Evolutionary conservation across 2,329 filamentous ascomycete genomes (phyloP).

Genomic region (Xylariaceae sp.): DNA sequence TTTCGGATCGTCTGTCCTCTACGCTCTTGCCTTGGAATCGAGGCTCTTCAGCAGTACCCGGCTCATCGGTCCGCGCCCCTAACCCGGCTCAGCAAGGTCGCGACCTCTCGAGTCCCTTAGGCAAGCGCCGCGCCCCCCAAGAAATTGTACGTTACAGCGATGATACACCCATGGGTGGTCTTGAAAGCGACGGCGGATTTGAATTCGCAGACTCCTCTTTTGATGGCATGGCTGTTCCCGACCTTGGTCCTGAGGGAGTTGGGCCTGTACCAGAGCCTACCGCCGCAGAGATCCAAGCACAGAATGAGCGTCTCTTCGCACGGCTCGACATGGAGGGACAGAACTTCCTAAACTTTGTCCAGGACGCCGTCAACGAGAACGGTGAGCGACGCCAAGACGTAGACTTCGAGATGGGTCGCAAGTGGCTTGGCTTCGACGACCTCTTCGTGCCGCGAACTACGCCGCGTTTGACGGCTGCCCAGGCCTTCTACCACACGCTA

Average conservation of each 20-base stretch:
- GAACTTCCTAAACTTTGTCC: conserved; percentile 55
- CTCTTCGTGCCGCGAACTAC: conserved; percentile 66
- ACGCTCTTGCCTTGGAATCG: conserved; percentile 60
- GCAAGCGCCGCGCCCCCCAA: conserved; percentile 45
- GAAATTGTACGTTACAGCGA: conserved; percentile 59
- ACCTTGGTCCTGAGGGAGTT: background rate
- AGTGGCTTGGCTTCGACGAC: conserved; percentile 70
- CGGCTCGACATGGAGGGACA: conserved; percentile 53
- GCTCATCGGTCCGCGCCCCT: conserved; percentile 53
- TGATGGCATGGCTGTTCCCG: conserved; percentile 32
- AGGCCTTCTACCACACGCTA: conserved; percentile 78
- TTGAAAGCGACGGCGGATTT: conserved; percentile 43
- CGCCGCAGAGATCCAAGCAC: conserved; percentile 23
- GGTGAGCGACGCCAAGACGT: conserved; percentile 40
- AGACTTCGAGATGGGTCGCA: conserved; percentile 43
- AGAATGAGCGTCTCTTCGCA: conserved; percentile 31
- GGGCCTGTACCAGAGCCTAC: conserved; percentile 3
- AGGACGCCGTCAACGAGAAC: conserved; percentile 43
- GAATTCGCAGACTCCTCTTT: conserved; percentile 45
- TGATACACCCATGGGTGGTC: conserved; percentile 41
- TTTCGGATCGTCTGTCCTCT: conserved; percentile 70
- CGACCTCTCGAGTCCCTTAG: conserved; percentile 51
- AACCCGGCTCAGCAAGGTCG: conserved; percentile 50
- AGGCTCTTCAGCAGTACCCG: conserved; percentile 53
- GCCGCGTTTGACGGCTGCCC: conserved; percentile 70